Conservation (phyloP, 768 basidiomycete species). For the Serendipita vermifera region DNA sequence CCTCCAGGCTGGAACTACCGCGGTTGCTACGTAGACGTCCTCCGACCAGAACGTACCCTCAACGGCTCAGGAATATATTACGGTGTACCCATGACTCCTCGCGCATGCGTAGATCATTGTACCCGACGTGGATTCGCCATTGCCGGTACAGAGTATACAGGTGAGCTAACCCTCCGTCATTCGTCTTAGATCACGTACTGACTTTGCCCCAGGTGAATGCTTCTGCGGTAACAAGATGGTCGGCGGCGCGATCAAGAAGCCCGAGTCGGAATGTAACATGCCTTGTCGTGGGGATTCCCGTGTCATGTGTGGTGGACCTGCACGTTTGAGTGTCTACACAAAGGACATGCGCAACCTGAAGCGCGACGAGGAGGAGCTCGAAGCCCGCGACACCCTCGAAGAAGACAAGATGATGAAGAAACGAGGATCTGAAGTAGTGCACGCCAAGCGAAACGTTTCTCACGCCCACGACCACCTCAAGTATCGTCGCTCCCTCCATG, state of each 20-base stretch:
- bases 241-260: neutral
- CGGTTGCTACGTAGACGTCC: slow-evolving; percentile 16
- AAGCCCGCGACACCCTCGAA: too few relatives aligned
- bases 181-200: neutral
- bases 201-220: slow-evolving; percentile 18
- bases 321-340: slow-evolving; percentile 21
- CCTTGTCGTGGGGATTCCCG: slow-evolving; percentile 21
- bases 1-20: slow-evolving; percentile 12
- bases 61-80: slow-evolving; percentile 10
- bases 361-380: too few relatives aligned
- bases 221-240: slow-evolving; percentile 23
- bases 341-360: neutral
- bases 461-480: too few relatives aligned
- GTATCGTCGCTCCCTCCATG: too few relatives aligned
- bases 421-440: too few relatives aligned
- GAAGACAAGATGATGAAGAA: too few relatives aligned
- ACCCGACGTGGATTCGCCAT: neutral
- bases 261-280: slow-evolving; percentile 20
- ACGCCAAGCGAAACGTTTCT: too few relatives aligned
- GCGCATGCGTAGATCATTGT: neutral
- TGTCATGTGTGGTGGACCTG: slow-evolving; percentile 24
- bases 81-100: slow-evolving; percentile 6
- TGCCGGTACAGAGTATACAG: neutral
- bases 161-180: neutral
- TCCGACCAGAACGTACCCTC: slow-evolving; percentile 7